A percentile compares a stretch with the other conserved stretches of the same genome.
Evolutionary conservation across 331 rosid species (phyloP).

Genomic region (Arachis monticola): DNA sequence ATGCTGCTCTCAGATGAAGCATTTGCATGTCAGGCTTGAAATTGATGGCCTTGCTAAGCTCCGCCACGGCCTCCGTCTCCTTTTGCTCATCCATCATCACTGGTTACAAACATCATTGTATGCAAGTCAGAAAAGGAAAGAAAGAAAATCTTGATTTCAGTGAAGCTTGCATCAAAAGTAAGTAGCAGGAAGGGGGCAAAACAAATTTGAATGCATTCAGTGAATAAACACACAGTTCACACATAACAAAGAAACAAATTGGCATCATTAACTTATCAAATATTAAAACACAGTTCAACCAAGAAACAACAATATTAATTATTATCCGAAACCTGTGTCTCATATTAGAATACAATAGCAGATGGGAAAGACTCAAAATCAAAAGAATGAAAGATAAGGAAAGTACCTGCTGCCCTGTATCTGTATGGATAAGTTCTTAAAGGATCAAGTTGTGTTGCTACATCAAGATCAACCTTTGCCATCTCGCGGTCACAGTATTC

Average conservation of each 20-base stretch:
- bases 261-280: neutral
- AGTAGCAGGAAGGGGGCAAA: neutral
- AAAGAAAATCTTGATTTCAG: conserved; percentile 24
- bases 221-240: too few species aligned
- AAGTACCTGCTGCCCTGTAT: conserved; percentile 85
- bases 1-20: conserved; percentile 84
- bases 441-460: conserved; percentile 67
- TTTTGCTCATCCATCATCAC: conserved; percentile 86
- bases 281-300: neutral
- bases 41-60: conserved; percentile 66
- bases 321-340: neutral
- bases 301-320: neutral
- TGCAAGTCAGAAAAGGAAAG: conserved; percentile 16
- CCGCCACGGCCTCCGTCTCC: conserved; percentile 69
- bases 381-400: conserved; percentile 16
- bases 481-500: conserved; percentile 69
- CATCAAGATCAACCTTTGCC: conserved; percentile 69
- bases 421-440: conserved; percentile 76
- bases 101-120: conserved; percentile 43
- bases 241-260: neutral
- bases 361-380: conserved; percentile 8
- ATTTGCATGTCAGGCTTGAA: conserved; percentile 79
- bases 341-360: conserved; percentile 12
- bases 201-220: neutral
- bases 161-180: neutral